phyloP scores from a whole-genome alignment of 306 rosid species.

The Fragaria ananassa region DNA sequence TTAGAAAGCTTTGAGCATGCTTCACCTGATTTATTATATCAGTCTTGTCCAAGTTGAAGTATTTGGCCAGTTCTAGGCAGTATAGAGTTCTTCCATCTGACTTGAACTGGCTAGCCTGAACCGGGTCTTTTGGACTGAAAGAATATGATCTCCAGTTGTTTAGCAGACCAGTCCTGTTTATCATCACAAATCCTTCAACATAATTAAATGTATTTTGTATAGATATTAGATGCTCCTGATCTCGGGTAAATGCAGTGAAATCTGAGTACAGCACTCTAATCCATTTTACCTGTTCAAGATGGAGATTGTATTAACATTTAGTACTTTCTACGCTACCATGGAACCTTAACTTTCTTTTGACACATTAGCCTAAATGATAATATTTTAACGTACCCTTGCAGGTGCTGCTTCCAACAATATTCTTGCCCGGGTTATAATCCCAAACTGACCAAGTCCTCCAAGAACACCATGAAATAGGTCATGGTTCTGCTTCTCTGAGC shows the following conservation, averaged over 20 bases:
- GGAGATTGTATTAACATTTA: background rate
- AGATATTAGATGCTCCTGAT: conserved; percentile 77
- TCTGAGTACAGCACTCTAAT: conserved; percentile 65
- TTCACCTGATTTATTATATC: conserved; percentile 56
- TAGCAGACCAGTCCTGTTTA: conserved; percentile 83
- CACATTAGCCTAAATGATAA: conserved; percentile 1
- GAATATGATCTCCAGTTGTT: conserved; percentile 83
- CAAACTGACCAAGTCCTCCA: conserved; percentile 98
- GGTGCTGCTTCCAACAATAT: conserved; percentile 85
- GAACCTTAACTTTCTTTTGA: background rate
- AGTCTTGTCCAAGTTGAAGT: conserved; percentile 46
- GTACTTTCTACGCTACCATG: background rate
- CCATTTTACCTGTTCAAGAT: conserved; percentile 56
- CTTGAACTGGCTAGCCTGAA: conserved; percentile 81
- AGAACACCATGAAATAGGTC: conserved; percentile 88
- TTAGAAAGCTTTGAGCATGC: background rate
- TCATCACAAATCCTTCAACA: conserved; percentile 86
- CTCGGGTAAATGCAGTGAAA: conserved; percentile 56
- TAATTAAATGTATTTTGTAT: conserved; percentile 60
- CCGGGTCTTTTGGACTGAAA: conserved; percentile 83
- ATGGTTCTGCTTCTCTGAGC: conserved; percentile 62
- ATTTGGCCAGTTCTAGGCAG: conserved; percentile 88
- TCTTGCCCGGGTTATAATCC: conserved; percentile 84
- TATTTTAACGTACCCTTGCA: conserved; percentile 39
- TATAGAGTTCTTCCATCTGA: conserved; percentile 84